These are phyloP conservation scores for Fusarium proliferatum DNA, from an alignment of 2,329 filamentous ascomycete species.

Conservation along the genomic window DNA sequence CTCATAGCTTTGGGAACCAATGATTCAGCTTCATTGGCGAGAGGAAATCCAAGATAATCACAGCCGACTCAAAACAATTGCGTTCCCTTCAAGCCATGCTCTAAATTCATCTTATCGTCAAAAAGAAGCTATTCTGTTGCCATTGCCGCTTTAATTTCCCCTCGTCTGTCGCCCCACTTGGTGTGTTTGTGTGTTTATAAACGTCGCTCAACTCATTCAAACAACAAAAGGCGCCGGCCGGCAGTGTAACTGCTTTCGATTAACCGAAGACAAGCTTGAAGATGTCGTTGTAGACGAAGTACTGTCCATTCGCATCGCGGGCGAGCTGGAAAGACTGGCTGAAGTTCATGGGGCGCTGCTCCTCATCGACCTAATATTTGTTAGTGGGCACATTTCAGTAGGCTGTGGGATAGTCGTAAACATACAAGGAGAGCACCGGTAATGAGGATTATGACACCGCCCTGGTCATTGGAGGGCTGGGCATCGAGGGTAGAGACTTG, in stretches of 20 bases:
- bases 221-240: conserved; percentile 4
- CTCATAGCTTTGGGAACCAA: conserved; percentile 4
- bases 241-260: conserved; percentile 3
- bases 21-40: background rate
- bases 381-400: background rate
- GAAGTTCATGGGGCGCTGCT: conserved; percentile 89
- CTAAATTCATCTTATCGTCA: conserved; percentile 42
- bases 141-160: conserved; percentile 33
- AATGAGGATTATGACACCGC: conserved; percentile 85
- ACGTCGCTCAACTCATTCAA: conserved; percentile 11
- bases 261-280: conserved; percentile 87
- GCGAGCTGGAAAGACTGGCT: conserved; percentile 88
- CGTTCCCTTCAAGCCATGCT: conserved; percentile 20
- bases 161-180: conserved; percentile 32
- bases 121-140: conserved; percentile 28
- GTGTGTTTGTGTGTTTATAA: conserved; percentile 22
- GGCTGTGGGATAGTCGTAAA: conserved; percentile 19
- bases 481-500: conserved; percentile 81
- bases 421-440: conserved; percentile 86
- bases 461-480: conserved; percentile 75
- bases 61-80: conserved; percentile 13
- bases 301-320: conserved; percentile 74
- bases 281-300: conserved; percentile 93
- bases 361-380: conserved; percentile 78
- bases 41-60: conserved; percentile 3